Evolutionary conservation across 2,329 filamentous ascomycete genomes (phyloP).

Genomic region (Apiospora rasikravindrae): DNA sequence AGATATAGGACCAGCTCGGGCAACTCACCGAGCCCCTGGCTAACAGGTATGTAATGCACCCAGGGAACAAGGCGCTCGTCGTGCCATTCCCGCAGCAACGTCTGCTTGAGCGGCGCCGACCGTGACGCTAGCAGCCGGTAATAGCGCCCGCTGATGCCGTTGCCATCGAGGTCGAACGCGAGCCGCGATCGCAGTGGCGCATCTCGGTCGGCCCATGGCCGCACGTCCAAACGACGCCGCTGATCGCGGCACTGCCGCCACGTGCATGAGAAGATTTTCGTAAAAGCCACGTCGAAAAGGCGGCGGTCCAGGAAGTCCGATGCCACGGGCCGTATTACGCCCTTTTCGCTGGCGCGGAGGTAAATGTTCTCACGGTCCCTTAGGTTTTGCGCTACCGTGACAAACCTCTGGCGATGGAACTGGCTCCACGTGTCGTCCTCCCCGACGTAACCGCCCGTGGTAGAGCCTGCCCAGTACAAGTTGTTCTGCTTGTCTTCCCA

Average conservation of each 20-base stretch:
- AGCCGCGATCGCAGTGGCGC: constrained; percentile 46
- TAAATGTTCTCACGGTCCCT: constrained; percentile 36
- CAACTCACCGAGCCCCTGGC: constrained; percentile 54
- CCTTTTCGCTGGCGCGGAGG: constrained; percentile 32
- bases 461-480: constrained; percentile 64
- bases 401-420: constrained; percentile 55
- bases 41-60: constrained; percentile 62
- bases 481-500: constrained; percentile 57
- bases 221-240: constrained; percentile 36
- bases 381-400: constrained; percentile 43
- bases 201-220: constrained; percentile 40
- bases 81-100: constrained; percentile 62
- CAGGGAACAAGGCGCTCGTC: constrained; percentile 60
- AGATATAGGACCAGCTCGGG: constrained; percentile 57
- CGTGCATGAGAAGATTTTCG: constrained; percentile 51
- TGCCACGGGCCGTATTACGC: constrained; percentile 25
- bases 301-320: constrained; percentile 43
- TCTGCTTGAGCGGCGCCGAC: constrained; percentile 56
- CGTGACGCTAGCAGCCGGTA: constrained; percentile 55
- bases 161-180: constrained; percentile 61
- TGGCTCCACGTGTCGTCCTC: constrained; percentile 42
- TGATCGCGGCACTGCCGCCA: constrained; percentile 43
- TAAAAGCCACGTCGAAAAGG: constrained; percentile 52
- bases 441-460: constrained; percentile 51
- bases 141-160: constrained; percentile 59